Evolutionary conservation across 257 asterid species (phyloP), one percentile per base, ranked within the genome.

Genomic region (Hygrophila difformis): DNA sequence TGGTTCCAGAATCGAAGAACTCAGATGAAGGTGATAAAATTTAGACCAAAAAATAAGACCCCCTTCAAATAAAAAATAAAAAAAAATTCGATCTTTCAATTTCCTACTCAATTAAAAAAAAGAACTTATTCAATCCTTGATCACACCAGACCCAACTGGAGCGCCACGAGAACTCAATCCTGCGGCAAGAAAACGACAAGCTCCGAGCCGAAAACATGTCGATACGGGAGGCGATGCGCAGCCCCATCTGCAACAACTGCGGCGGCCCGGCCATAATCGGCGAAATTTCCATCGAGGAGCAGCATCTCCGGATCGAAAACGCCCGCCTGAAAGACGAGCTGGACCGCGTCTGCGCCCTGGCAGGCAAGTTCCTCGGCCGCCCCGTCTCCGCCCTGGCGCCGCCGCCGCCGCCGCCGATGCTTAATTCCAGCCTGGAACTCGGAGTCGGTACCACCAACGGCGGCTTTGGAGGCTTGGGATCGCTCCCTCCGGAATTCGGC

Each of bases 1-100:
- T 78, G 87, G 87, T 78, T 78, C 39, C 83, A 78, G 49, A 74
- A 78, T 49, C 38, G 87, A 47, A 43, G 87, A 55, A 78, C 87
- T 57, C 87, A 78, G 39, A 74, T 74, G 87, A 78, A 74, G 83
- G 83, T 77, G 20, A 16, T 1, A 2, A 41, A 18, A 41, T 3
- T 24, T 24, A 24, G 29, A 24, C 7, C 5, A 24, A 24, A 24
- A 2, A 7, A 24, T 24, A 2, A 24, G 3, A 24, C 7, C 5
- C 29, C 5, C 7, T 3, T 3, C 5, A 24, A 3, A 24, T 2
- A 24, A 24, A 24, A 7, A 24, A 3, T 2, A 24, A 24, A 7
- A 3, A 24, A 24, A 24, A 24, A 2, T 13, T 28, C 11, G 12
- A 6, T 45, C 52, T 9, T 40, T 11, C 12, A 3, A 1, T 23